Evolutionary conservation across 2,329 filamentous ascomycete species (phyloP).

Genomic region (Botryosphaeria agaves): DNA sequence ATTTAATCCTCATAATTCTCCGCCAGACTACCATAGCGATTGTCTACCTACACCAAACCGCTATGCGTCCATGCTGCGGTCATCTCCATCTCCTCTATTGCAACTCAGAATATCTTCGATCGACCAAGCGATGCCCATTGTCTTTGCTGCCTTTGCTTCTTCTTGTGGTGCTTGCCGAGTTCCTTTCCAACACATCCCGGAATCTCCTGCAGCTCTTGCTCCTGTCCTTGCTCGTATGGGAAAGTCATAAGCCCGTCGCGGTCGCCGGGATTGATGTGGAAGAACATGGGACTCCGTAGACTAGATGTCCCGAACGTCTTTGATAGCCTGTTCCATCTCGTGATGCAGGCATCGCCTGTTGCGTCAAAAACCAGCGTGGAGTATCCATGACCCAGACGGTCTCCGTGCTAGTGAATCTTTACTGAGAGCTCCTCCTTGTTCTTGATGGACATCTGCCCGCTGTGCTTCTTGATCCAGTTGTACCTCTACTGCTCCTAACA

Average conservation of each 20-base stretch:
- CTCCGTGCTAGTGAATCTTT: slow-evolving; percentile 20
- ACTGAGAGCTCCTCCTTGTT: slow-evolving; percentile 29
- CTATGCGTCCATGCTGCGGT: no score
- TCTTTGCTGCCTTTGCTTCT: slow-evolving; percentile 39
- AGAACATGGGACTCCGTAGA: slow-evolving; percentile 66
- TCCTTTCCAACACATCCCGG: slow-evolving; percentile 62
- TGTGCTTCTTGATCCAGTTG: slow-evolving; percentile 55
- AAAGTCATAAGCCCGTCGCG: slow-evolving; percentile 56
- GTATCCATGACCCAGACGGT: slow-evolving; percentile 6
- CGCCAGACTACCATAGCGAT: no score
- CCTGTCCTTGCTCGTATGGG: slow-evolving; percentile 42
- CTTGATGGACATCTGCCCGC: slow-evolving; percentile 40
- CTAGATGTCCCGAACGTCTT: slow-evolving; percentile 50
- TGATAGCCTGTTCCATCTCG: slow-evolving; percentile 54
- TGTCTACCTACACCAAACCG: no score
- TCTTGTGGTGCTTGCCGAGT: slow-evolving; percentile 57
- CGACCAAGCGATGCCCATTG: not conserved
- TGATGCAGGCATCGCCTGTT: slow-evolving; percentile 46
- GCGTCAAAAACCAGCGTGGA: slow-evolving; percentile 51
- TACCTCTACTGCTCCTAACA: slow-evolving; percentile 72
- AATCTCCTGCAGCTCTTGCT: slow-evolving; percentile 51
- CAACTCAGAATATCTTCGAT: no score
- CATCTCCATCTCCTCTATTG: no score
- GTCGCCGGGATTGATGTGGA: slow-evolving; percentile 62
- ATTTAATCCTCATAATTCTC: no score